Percentiles rank a stretch among this genome's conserved stretches.
phyloP scores from a whole-genome alignment of 106 monocot genomes.

The Dendrobium huoshanense region DNA sequence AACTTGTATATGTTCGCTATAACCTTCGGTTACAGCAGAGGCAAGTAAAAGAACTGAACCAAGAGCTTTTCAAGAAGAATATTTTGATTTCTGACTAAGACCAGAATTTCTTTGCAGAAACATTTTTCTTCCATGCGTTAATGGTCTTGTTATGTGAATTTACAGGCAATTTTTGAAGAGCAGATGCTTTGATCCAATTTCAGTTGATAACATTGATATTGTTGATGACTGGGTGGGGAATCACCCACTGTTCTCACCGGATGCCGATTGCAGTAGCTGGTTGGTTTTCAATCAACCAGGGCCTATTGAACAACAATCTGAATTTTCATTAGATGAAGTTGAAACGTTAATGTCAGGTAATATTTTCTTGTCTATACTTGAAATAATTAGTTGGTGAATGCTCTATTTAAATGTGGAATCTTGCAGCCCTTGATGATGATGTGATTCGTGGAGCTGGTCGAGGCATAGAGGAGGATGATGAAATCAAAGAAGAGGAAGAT shows the following conservation, averaged over 20 bases:
- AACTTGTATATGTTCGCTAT: slow-evolving; percentile 72
- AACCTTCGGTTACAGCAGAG: slow-evolving; percentile 83
- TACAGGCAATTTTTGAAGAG: slow-evolving; percentile 45
- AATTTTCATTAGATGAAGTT: slow-evolving; percentile 34
- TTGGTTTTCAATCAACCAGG: slow-evolving; percentile 48
- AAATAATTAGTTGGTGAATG: not conserved
- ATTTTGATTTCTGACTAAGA: not conserved
- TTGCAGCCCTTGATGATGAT: slow-evolving; percentile 58
- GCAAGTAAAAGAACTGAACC: slow-evolving; percentile 23
- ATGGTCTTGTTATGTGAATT: not conserved
- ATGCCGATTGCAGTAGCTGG: slow-evolving; percentile 61
- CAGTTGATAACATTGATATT: slow-evolving; percentile 40
- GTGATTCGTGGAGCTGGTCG: slow-evolving; percentile 33
- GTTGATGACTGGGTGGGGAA: slow-evolving; percentile 86
- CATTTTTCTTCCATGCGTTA: not conserved
- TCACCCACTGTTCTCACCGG: slow-evolving; percentile 23
- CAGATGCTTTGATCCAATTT: slow-evolving; percentile 60
- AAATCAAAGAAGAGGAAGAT: slow-evolving; percentile 41
- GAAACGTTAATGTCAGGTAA: slow-evolving; percentile 61
- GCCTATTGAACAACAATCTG: slow-evolving; percentile 7
- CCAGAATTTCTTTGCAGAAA: not conserved
- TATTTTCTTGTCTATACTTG: not conserved
- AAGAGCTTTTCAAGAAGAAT: not conserved
- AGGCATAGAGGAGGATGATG: slow-evolving; percentile 43
- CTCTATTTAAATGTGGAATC: not conserved